A percentile compares a stretch with the other conserved stretches of the same genome.
These are phyloP conservation scores for Lachancea sp. DNA, from an alignment of 805 yeast genomes.

Conservation along the genomic window DNA sequence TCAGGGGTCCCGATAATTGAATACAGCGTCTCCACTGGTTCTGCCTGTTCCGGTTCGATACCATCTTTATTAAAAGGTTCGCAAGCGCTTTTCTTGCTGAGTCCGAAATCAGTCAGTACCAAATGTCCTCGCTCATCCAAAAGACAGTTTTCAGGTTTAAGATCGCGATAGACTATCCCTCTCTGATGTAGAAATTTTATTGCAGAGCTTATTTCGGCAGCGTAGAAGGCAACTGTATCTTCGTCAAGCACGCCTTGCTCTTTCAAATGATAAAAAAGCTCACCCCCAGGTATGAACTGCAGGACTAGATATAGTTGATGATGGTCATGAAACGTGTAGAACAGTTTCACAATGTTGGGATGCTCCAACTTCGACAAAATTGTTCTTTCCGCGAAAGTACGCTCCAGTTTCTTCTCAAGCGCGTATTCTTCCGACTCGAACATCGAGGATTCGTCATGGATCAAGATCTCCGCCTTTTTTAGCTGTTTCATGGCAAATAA, in stretches of 20 bases:
- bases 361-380: conserved; percentile 67
- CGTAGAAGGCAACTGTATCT: conserved; percentile 65
- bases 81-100: conserved; percentile 41
- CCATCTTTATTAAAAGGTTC: conserved; percentile 1
- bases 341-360: conserved; percentile 75
- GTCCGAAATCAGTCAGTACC: conserved; percentile 80
- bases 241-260: conserved; percentile 44
- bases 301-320: conserved; percentile 67
- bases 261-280: conserved; percentile 46
- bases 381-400: conserved; percentile 74
- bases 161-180: conserved; percentile 81
- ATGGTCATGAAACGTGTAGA: conserved; percentile 77
- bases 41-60: conserved; percentile 13
- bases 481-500: conserved; percentile 83
- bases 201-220: conserved; percentile 77
- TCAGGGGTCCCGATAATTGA: conserved; percentile 42
- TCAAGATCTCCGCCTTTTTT: conserved; percentile 71
- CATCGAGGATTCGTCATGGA: conserved; percentile 32
- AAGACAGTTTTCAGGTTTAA: conserved; percentile 86
- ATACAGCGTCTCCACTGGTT: conserved; percentile 31
- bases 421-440: conserved; percentile 10
- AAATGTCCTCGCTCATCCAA: conserved; percentile 73
- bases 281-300: conserved; percentile 88
- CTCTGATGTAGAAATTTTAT: conserved; percentile 65
- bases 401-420: conserved; percentile 49